Conservation (phyloP, 1,284 basidiomycete species). For the Sporisorium reilianum region DNA sequence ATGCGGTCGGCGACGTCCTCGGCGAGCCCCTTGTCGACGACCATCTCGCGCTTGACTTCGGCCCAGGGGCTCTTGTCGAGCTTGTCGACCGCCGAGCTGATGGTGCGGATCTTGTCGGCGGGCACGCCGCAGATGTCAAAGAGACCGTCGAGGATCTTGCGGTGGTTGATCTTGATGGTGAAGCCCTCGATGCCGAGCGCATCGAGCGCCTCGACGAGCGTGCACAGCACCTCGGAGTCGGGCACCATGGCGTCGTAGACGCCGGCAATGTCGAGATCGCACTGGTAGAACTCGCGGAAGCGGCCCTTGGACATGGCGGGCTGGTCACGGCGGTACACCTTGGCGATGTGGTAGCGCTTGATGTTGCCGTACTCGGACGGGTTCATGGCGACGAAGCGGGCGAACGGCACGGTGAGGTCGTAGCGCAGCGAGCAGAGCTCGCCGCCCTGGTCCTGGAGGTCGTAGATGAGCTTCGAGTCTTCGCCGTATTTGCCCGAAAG, state of each 20-base stretch:
- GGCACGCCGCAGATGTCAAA: conserved; percentile 97
- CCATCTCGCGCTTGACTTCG: conserved; percentile 97
- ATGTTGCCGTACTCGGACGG: conserved; percentile 77
- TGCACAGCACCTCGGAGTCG: conserved; percentile 88
- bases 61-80: conserved; percentile 93
- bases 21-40: conserved; percentile 90
- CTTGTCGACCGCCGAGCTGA: conserved; percentile 97
- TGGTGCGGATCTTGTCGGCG: conserved; percentile 87
- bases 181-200: conserved; percentile 86
- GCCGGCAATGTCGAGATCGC: conserved; percentile 97
- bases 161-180: conserved; percentile 92
- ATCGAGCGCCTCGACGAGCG: conserved; percentile 84
- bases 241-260: conserved; percentile 91
- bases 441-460: conserved; percentile 97
- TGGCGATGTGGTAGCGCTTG: conserved; percentile 97
- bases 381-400: conserved; percentile 94
- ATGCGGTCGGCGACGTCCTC: conserved; percentile 89
- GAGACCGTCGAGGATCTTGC: conserved; percentile 96
- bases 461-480: conserved; percentile 97
- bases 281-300: conserved; percentile 99
- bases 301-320: conserved; percentile 98
- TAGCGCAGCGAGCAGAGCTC: conserved; percentile 95
- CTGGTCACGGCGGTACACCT: conserved; percentile 95
- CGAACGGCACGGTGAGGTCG: conserved; percentile 94
- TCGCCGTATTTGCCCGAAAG: conserved; percentile 87